Base-by-base conservation (phyloP, 371 early-diverging fungal genomes). In the Blakeslea trispora region DNA sequence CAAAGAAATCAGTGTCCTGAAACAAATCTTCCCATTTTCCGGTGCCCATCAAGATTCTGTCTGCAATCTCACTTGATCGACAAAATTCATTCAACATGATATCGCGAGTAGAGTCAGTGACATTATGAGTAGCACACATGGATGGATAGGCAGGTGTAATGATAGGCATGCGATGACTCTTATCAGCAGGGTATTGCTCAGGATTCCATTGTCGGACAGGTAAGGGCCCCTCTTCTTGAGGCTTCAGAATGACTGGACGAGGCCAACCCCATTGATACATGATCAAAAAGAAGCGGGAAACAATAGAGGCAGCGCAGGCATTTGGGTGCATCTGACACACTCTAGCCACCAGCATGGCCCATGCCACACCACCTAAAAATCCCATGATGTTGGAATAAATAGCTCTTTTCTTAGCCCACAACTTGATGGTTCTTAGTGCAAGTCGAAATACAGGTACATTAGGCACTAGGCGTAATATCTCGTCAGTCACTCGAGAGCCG, bases 131-230 rank as follows among this genome's bases (percentile, higher is more conserved):
- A 0, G 99, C 88, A 69, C 99, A 99, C 96, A 99, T 99, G 18
- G 97, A 94, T 15, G 99, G 99, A 71, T 99, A 99, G 0, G 99
- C 99, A 7, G 99, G 99, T 14, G 99, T 99, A 60, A 99, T 99
- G 46, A 99, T 92, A 2, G 99, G 99, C 99, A 99, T 99, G 14
- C 89, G 85, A 72, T 99, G 99, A 21, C 81, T 86, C 57, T 81
- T 82, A 69, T 99, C 99, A 9, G 87, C 75, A 1, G 91, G 88
- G 77, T 97, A 92, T 4, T 92, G 57, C 81, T 85, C 84, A 40
- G 99, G 99, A 71, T 99, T 98, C 99, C 99, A 99, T 9, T 98
- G 95, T 50, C 95, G 85, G 15, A 97, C 87, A 39, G 89, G 87
- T 21, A 96, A 81, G 1, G 96, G 92, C 0, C 95, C 94, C 40